Conservation (phyloP, 208 protist species). For the Trypanosoma avium region DNA sequence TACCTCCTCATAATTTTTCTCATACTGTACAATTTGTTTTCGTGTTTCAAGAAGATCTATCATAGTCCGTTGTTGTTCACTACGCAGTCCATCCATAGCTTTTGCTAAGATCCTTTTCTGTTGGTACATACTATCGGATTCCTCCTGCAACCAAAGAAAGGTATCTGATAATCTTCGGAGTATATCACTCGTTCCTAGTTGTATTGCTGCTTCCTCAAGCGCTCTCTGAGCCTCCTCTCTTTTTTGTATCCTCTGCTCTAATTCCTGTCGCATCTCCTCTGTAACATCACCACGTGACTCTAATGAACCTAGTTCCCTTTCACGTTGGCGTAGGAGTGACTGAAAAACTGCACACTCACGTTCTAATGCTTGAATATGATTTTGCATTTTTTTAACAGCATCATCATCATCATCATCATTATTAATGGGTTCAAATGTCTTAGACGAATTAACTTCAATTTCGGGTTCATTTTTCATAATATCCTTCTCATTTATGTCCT, state of each 20-base stretch:
- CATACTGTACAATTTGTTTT: conserved; percentile 14
- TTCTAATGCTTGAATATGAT: conserved; percentile 20
- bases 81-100: conserved; percentile 21
- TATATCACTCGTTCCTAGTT: conserved; percentile 21
- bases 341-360: conserved; percentile 27
- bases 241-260: conserved; percentile 11
- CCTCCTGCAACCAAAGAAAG: conserved; percentile 29
- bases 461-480: background rate
- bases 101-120: conserved; percentile 13
- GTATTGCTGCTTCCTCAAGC: conserved; percentile 19
- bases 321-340: conserved; percentile 18
- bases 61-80: conserved; percentile 27
- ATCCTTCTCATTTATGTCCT: background rate
- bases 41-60: conserved; percentile 26
- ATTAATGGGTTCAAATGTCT: background rate
- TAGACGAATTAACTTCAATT: background rate
- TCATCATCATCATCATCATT: background rate
- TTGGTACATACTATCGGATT: conserved; percentile 21
- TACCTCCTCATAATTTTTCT: conserved; percentile 8
- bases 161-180: conserved; percentile 23
- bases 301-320: conserved; percentile 21
- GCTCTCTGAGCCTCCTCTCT: conserved; percentile 13
- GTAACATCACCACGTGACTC: conserved; percentile 8
- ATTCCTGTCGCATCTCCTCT: conserved; percentile 13
- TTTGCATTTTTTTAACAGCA: conserved; percentile 11